Base-by-base conservation (phyloP, 306 rosid species). In the Delonix regia region DNA sequence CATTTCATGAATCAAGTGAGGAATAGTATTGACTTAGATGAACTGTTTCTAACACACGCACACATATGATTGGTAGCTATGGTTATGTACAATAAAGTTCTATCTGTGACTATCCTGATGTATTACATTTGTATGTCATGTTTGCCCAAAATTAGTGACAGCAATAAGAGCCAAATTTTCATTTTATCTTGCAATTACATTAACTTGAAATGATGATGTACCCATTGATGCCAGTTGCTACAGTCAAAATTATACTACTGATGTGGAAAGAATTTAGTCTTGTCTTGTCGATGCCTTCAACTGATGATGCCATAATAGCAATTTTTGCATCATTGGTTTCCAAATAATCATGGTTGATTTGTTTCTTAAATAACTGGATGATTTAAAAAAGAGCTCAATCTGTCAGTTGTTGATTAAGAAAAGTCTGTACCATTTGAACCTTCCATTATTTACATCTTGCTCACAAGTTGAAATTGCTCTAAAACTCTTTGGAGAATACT, bases 1-100 rank as follows among this genome's bases (percentile, higher is more conserved):
- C 83, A 84, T 79, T 73, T 28, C 34, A 33, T 14, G 72, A 80
- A 76, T 82, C 52, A 18, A 76, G 68, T 51, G 88, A 88, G 75
- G 79, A 86, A 87, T 83, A 82, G 67, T 84, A 83, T 87, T 86
- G 82, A 84, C 86, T 71, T 79, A 80, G 87, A 79, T 56, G 78
- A 87, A 86, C 85, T 83, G 87, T 85, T 76, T 86, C 90, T 79
- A 75, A 86, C 89, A 66, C 79, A 69, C 21, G n/a, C n/a, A n/a
- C n/a, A 33, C 75, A 68, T 73, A 80, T 64, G 78, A 78, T 78
- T 60, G 71, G 74, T 84, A 73, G 85, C 81, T 8, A 45, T 79
- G 74, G 74, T 61, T 63, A 72, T 78, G 74, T 59, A 76, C 83
- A 69, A 71, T 81, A 85, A 75, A 85, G 76, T 80, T 88, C 79